Percentiles rank a stretch among this genome's conserved stretches.
Evolutionary conservation across 2,329 filamentous ascomycete species (phyloP).

Genomic region (Cercospora brassicicola): DNA sequence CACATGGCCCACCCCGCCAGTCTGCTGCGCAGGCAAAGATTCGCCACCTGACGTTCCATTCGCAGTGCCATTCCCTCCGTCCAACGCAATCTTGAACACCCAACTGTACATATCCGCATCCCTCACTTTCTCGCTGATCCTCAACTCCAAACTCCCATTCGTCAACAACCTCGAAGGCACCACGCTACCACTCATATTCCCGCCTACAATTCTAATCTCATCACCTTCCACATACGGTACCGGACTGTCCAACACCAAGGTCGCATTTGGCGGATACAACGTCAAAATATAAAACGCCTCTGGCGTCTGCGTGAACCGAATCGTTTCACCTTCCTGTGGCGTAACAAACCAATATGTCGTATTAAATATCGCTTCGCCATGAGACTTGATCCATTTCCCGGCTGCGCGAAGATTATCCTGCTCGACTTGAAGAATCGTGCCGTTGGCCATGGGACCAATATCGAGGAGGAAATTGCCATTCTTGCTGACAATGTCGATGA

Average conservation of each 20-base stretch:
- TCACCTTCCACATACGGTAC: conserved; percentile 53
- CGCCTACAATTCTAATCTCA: conserved; percentile 48
- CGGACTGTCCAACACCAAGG: conserved; percentile 46
- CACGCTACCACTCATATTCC: conserved; percentile 33
- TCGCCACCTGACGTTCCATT: conserved; percentile 4
- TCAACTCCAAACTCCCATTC: conserved; percentile 39
- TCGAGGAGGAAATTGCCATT: conserved; percentile 39
- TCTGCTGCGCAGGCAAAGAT: conserved; percentile 7
- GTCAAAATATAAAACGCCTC: conserved; percentile 57
- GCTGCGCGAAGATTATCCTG: conserved; percentile 52
- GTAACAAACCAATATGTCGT: conserved; percentile 57
- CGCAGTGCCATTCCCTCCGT: conserved; percentile 2
- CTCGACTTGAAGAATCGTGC: conserved; percentile 54
- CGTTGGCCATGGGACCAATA: conserved; percentile 54
- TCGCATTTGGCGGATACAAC: conserved; percentile 46
- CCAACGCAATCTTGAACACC: conserved; percentile 46
- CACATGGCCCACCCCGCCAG: background rate
- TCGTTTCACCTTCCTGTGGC: conserved; percentile 46
- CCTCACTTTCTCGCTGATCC: conserved; percentile 38
- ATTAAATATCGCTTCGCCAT: conserved; percentile 58
- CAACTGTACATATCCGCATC: conserved; percentile 45
- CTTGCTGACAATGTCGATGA: conserved; percentile 37
- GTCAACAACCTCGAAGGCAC: conserved; percentile 31
- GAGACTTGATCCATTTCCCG: conserved; percentile 55
- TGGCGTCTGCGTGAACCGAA: conserved; percentile 55